Evolutionary conservation across 495 filamentous ascomycete genomes (phyloP).

Genomic region (Letharia columbiana): DNA sequence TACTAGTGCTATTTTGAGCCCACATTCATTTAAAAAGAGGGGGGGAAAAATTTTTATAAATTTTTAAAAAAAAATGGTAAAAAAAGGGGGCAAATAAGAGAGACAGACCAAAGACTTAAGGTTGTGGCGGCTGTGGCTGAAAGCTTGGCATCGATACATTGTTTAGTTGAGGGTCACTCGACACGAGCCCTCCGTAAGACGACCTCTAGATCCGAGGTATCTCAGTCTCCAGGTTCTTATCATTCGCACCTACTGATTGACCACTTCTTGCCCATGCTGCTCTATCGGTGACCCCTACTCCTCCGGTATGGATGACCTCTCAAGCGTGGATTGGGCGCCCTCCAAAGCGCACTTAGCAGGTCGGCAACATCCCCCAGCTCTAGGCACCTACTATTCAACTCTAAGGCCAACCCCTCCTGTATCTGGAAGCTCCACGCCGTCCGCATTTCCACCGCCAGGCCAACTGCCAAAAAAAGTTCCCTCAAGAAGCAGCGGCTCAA

Average conservation of each 20-base stretch:
- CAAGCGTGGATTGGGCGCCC: slow-evolving; percentile 47
- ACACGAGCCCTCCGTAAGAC: neutral
- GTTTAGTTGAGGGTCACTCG: neutral
- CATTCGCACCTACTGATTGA: too few species aligned
- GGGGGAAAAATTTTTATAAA: too few species aligned
- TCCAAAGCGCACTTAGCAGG: slow-evolving; percentile 32
- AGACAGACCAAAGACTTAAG: neutral
- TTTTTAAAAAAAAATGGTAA: too few species aligned
- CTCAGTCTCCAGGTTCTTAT: neutral
- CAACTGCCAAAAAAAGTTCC: slow-evolving; percentile 26
- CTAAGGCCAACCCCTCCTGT: slow-evolving; percentile 54
- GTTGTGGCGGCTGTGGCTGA: slow-evolving; percentile 9
- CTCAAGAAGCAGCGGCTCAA: slow-evolving; percentile 43
- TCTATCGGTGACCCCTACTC: neutral
- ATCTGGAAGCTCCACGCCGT: slow-evolving; percentile 62
- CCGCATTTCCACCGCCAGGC: slow-evolving; percentile 41
- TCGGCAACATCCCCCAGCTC: slow-evolving; percentile 44
- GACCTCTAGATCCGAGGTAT: neutral
- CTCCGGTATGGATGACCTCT: slow-evolving; percentile 48
- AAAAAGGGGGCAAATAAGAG: too few species aligned
- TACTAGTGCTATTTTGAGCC: too few species aligned
- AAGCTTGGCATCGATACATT: slow-evolving; percentile 3
- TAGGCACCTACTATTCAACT: slow-evolving; percentile 49
- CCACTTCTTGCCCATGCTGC: neutral
- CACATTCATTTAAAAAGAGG: too few species aligned